These are phyloP conservation scores for Epichloe typhina DNA, from an alignment of 2,329 filamentous ascomycete genomes.

Conservation along the genomic window DNA sequence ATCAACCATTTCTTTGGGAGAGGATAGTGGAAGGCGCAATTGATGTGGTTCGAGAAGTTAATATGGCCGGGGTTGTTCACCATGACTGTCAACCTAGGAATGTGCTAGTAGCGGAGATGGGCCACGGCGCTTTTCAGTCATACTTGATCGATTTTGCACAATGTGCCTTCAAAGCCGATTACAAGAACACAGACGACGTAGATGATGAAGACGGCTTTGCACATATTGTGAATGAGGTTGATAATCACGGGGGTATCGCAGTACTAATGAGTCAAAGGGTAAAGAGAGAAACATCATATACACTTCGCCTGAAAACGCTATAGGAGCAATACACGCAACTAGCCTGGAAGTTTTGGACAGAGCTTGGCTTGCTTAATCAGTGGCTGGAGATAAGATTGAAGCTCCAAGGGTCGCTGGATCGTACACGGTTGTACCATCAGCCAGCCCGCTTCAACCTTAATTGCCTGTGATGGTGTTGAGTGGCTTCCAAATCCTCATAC, in stretches of 20 bases:
- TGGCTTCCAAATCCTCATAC: too few species aligned
- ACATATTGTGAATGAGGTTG: background rate
- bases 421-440: background rate
- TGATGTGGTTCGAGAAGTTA: conserved; percentile 1
- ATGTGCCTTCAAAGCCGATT: conserved; percentile 5
- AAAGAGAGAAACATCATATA: background rate
- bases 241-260: conserved; percentile 2
- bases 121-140: background rate
- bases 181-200: conserved; percentile 5
- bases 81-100: conserved; percentile 6
- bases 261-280: conserved; percentile 1
- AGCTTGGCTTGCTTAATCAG: background rate
- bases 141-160: conserved; percentile 8
- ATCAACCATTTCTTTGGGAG: background rate
- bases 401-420: background rate
- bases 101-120: conserved; percentile 2
- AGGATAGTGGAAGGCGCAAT: background rate
- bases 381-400: background rate
- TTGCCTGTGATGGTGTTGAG: too few species aligned
- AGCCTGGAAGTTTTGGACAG: background rate
- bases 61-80: conserved; percentile 5
- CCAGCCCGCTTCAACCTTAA: too few species aligned
- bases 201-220: conserved; percentile 4
- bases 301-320: background rate
- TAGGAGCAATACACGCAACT: background rate